These are phyloP conservation scores for Heliosperma pusillum DNA, from an alignment of 148 eudicot genomes.

Conservation along the genomic window DNA sequence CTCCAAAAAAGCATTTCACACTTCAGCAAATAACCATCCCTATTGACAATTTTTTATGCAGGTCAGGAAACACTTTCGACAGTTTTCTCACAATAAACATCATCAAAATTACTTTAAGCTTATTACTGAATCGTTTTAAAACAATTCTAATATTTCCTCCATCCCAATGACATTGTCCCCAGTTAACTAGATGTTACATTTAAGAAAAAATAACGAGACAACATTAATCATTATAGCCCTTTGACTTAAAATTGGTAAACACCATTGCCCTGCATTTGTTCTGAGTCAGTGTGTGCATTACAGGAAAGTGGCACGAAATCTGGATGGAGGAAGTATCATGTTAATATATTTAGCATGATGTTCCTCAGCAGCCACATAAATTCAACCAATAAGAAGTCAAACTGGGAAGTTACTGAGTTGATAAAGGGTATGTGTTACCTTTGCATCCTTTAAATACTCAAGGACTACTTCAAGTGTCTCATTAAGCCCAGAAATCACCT, in stretches of 20 bases:
- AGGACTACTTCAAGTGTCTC: conserved; percentile 74
- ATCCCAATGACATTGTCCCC: too few relatives aligned
- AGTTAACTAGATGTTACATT: too few relatives aligned
- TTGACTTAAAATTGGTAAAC: background rate
- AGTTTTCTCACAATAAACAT: conserved; percentile 5
- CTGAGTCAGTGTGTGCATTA: too few relatives aligned
- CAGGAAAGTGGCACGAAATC: too few relatives aligned
- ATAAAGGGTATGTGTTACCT: conserved; percentile 39
- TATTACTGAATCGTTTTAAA: background rate
- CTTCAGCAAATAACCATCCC: background rate
- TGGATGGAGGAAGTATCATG: background rate
- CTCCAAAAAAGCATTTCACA: background rate
- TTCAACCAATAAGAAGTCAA: conserved; percentile 1
- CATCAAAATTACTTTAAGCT: background rate
- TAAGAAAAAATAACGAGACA: too few relatives aligned
- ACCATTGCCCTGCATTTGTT: background rate
- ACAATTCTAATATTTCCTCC: background rate
- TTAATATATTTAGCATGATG: background rate
- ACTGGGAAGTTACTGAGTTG: background rate
- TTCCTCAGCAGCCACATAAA: background rate
- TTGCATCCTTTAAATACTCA: conserved; percentile 86
- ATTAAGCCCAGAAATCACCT: conserved; percentile 72
- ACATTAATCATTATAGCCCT: background rate
- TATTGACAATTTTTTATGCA: background rate
- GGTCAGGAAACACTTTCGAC: background rate